phyloP scores from a whole-genome alignment of 306 rosid species.

The Cucumis cinereus region DNA sequence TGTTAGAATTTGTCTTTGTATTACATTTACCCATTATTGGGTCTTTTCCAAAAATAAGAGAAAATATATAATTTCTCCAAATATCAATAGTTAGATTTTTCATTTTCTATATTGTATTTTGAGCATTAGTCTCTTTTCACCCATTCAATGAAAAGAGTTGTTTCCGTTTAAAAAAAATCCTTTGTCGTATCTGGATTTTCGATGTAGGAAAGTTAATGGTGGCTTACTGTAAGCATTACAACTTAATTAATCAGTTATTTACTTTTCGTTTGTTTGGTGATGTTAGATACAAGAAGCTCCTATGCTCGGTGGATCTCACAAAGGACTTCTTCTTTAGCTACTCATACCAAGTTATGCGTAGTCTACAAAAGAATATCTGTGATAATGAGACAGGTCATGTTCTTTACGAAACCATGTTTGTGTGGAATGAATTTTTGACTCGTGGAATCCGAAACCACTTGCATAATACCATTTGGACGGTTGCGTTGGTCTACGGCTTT shows the following conservation, averaged over 20 bases:
- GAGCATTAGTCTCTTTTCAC: no score
- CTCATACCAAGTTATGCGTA: conserved; percentile 85
- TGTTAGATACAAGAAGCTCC: conserved; percentile 97
- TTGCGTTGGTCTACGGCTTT: conserved; percentile 84
- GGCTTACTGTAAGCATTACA: not conserved
- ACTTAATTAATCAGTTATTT: conserved; percentile 20
- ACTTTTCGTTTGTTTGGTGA: conserved; percentile 29
- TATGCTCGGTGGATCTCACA: conserved; percentile 90
- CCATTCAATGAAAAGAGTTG: no score
- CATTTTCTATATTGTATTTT: no score
- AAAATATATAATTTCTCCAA: not conserved
- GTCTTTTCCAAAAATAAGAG: not conserved
- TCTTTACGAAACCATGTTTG: conserved; percentile 82
- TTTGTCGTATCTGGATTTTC: not conserved
- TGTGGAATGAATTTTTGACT: conserved; percentile 93
- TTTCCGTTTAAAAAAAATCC: no score
- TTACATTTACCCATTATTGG: not conserved
- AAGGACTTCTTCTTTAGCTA: conserved; percentile 99
- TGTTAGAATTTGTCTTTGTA: not conserved
- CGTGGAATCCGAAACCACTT: conserved; percentile 74
- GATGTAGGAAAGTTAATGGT: not conserved
- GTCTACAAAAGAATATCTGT: conserved; percentile 84
- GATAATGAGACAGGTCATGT: conserved; percentile 34
- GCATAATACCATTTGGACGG: conserved; percentile 79
- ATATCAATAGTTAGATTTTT: no score